Evolutionary conservation across 2,329 filamentous ascomycete species (phyloP).

Genomic region (Curvularia sp.): DNA sequence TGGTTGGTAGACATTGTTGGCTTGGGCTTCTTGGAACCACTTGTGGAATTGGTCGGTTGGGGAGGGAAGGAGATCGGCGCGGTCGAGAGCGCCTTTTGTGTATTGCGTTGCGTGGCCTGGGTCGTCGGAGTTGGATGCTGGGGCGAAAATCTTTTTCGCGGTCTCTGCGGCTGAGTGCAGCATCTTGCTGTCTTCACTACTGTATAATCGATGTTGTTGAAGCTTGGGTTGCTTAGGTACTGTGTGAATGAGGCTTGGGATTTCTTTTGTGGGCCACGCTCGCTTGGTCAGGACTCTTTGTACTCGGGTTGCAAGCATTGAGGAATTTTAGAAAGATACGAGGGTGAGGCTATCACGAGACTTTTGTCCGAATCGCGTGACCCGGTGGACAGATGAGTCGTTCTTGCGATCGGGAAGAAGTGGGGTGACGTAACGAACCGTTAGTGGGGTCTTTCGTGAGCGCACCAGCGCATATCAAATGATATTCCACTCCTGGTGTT

Average conservation of each 20-base stretch:
- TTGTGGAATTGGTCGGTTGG: conserved; percentile 85
- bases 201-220: neutral
- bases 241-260: neutral
- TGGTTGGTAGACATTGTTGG: conserved; percentile 70
- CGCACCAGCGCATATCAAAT: neutral
- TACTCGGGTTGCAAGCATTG: conserved; percentile 1
- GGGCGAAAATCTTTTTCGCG: conserved; percentile 63
- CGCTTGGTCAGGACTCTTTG: conserved; percentile 10
- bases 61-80: conserved; percentile 64
- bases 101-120: conserved; percentile 78
- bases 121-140: conserved; percentile 60
- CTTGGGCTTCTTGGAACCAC: conserved; percentile 82
- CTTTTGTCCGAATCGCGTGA: conserved; percentile 23
- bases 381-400: conserved; percentile 14
- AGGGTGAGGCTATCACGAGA: conserved; percentile 3
- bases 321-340: neutral
- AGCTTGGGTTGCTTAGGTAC: too few relatives aligned
- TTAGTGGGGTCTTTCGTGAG: conserved; percentile 10
- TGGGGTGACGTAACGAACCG: conserved; percentile 36
- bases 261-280: neutral
- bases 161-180: conserved; percentile 32
- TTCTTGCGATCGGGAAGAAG: conserved; percentile 30
- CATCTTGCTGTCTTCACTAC: conserved; percentile 20
- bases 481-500: neutral
- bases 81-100: conserved; percentile 68